Evolutionary conservation across 179 eudicot species (phyloP), one percentile per base, ranked within the genome.

Genomic region (Patellifolia procumbens): DNA sequence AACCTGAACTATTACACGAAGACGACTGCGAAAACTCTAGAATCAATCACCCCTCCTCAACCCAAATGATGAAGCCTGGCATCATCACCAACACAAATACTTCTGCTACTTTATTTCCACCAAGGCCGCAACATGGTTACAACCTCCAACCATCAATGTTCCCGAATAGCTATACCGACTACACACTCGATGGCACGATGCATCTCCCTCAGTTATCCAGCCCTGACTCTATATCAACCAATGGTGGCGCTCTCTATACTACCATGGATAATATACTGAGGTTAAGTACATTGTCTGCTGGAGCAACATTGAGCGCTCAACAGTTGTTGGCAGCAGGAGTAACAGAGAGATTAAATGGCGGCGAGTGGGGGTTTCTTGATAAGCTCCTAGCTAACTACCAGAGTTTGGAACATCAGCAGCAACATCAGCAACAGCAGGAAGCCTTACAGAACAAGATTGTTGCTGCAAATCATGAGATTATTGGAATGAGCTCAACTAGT

Each of bases 191-290:
- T 29, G 79, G 81, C 29, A 35, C 75, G 7, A 78, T 82, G 85
- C 85, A 82, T n/a, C 81, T 82, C 28, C 85, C 85, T 32, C 85
- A 82, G 17, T 20, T 82, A 11, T 64, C 85, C 8, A 74, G 76
- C 82, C 46, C 81, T 0, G 85, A 82, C 20, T 24, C 74, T 1
- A 24, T 62, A 17, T 2, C 76, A 28, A 24, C 46, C 15, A 29
- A 7, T 17, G 39, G 72, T 24, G 45, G 34, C 51, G 35, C 34
- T 43, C 58, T 81, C 17, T 53, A 66, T 2, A 74, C 24, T 70
- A 68, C 75, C 52, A 74, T 74, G 78, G 81, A 81, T 63, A 74
- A 62, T 58, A 32, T 81, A 15, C 52, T 81, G 26, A 74, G 78
- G n/a, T 10, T 78, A 32, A 77, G 73, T 49, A 70, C 73, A 8